Evolutionary conservation across 768 basidiomycete species (phyloP).

Genomic region (Lactifluus pinguis): DNA sequence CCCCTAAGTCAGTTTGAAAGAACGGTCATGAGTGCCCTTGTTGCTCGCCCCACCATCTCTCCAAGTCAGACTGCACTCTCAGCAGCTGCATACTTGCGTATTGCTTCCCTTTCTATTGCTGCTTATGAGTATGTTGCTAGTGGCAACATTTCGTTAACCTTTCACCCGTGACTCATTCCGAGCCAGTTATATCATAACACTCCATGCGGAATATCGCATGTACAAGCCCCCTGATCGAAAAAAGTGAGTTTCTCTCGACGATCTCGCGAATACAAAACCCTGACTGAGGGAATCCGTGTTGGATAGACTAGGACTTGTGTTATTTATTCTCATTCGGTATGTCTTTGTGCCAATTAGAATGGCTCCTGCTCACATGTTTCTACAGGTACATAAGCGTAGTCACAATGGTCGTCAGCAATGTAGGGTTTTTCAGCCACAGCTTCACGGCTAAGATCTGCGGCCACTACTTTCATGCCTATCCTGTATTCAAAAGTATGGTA

Average conservation of each 20-base stretch:
- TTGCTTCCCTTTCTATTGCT: conserved; percentile 14
- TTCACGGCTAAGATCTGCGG: conserved; percentile 42
- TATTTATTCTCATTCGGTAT: conserved; percentile 17
- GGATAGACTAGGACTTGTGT: conserved; percentile 9
- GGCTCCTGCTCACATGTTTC: not conserved
- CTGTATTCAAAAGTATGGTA: conserved; percentile 51
- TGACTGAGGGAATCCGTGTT: not conserved
- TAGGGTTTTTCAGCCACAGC: conserved; percentile 45
- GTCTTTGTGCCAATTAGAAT: not conserved
- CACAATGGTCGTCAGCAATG: conserved; percentile 42
- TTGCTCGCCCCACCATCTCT: too few species aligned
- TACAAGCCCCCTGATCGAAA: conserved; percentile 1
- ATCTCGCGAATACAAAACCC: too few species aligned
- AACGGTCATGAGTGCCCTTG: not conserved
- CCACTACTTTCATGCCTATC: conserved; percentile 42
- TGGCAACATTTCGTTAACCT: not conserved
- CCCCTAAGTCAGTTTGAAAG: not conserved
- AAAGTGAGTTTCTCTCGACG: not conserved
- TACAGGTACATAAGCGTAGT: conserved; percentile 38
- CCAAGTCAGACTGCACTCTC: not conserved
- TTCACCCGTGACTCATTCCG: not conserved
- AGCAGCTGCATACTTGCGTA: conserved; percentile 10
- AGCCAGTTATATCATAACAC: conserved; percentile 17
- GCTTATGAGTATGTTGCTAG: conserved; percentile 16
- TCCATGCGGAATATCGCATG: conserved; percentile 15